Conservation (phyloP, 2,329 filamentous ascomycete species). For the Torrubiella hemipterigena region DNA sequence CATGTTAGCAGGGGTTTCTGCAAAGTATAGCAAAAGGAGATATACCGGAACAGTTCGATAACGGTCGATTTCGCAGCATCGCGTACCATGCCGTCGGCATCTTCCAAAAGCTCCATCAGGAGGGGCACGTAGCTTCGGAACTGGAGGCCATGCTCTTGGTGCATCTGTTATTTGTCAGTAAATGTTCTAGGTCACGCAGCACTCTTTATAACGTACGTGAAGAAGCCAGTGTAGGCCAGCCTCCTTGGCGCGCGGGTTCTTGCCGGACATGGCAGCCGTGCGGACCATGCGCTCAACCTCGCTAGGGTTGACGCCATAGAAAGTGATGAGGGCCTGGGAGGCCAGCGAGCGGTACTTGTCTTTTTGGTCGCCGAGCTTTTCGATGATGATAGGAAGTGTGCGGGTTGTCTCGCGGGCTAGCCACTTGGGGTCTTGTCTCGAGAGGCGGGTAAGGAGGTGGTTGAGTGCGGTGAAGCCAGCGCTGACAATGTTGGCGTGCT, state of each 20-base stretch:
- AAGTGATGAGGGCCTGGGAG: slow-evolving; percentile 61
- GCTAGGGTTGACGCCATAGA: slow-evolving; percentile 55
- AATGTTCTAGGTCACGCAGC: slow-evolving; percentile 3
- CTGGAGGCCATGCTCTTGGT: slow-evolving; percentile 63
- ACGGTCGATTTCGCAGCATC: slow-evolving; percentile 74
- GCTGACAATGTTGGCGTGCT: slow-evolving; percentile 65
- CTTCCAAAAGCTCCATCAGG: slow-evolving; percentile 78
- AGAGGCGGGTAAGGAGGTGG: slow-evolving; percentile 76
- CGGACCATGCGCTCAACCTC: slow-evolving; percentile 75
- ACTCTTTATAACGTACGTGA: no score
- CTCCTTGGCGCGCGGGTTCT: slow-evolving; percentile 77
- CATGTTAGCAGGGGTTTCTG: slow-evolving; percentile 4
- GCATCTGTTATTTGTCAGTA: slow-evolving; percentile 48
- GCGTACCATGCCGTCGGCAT: slow-evolving; percentile 78
- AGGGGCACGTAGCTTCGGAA: slow-evolving; percentile 75
- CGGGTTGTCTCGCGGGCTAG: slow-evolving; percentile 57
- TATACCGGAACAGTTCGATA: slow-evolving; percentile 73
- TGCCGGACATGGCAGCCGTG: slow-evolving; percentile 65
- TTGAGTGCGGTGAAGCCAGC: slow-evolving; percentile 80
- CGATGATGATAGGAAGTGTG: slow-evolving; percentile 64
- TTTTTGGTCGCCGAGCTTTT: slow-evolving; percentile 78
- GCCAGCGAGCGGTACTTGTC: slow-evolving; percentile 72
- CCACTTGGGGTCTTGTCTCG: slow-evolving; percentile 69
- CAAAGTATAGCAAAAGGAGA: slow-evolving; percentile 1
- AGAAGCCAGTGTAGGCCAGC: slow-evolving; percentile 75